Conservation (phyloP, 345 rosid genomes). For the Rubroshorea leprosula region DNA sequence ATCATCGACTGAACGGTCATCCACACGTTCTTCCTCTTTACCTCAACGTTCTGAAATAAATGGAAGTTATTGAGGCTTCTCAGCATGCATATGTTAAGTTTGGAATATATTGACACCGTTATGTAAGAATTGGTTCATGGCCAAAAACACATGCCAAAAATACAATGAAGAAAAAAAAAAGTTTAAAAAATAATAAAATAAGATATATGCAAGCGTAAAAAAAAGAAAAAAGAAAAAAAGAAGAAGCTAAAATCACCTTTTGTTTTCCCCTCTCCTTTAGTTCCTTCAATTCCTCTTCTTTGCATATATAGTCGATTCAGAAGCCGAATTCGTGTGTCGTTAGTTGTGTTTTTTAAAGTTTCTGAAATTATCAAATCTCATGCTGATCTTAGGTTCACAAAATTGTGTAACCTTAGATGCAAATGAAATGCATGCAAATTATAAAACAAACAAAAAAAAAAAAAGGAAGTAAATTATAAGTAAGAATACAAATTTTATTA, state of each 20-base stretch:
- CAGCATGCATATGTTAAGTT: slow-evolving; percentile 12
- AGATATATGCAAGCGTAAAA: too few relatives aligned
- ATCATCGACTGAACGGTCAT: slow-evolving; percentile 87
- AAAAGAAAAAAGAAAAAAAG: background rate
- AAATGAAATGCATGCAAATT: too few relatives aligned
- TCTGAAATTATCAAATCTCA: too few relatives aligned
- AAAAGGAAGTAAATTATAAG: too few relatives aligned
- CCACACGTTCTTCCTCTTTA: slow-evolving; percentile 68
- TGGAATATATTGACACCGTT: background rate
- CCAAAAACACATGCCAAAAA: background rate
- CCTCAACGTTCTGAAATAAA: slow-evolving; percentile 55
- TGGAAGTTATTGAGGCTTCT: slow-evolving; percentile 15
- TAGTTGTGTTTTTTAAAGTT: slow-evolving; percentile 43
- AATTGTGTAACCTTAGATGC: too few relatives aligned
- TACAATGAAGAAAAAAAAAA: background rate
- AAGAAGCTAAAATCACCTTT: slow-evolving; percentile 43
- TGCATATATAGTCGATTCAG: slow-evolving; percentile 68
- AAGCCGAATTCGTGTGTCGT: slow-evolving; percentile 84
- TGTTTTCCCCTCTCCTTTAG: slow-evolving; percentile 64
- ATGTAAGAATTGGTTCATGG: background rate
- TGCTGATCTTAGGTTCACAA: background rate
- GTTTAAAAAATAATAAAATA: too few relatives aligned
- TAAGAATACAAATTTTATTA: too few relatives aligned
- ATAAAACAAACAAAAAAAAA: too few relatives aligned
- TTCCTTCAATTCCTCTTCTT: slow-evolving; percentile 63